Percentiles rank a stretch among this genome's conserved stretches.
These are phyloP conservation scores for Rosellinia necatrix DNA, from an alignment of 2,329 filamentous ascomycete species.

Conservation along the genomic window DNA sequence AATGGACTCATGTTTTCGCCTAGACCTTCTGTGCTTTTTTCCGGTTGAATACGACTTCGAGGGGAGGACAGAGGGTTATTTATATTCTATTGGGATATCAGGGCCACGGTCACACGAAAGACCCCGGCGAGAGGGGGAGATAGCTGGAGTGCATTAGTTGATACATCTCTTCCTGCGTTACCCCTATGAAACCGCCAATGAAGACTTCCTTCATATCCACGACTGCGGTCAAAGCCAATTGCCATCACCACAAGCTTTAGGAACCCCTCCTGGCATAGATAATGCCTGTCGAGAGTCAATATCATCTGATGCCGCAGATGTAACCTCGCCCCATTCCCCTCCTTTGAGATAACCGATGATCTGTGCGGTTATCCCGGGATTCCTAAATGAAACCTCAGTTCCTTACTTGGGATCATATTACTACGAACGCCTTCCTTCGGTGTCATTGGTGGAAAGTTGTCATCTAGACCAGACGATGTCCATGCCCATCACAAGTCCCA, in stretches of 20 bases:
- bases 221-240: constrained; percentile 22
- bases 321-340: constrained; percentile 30
- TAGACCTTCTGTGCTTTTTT: neutral
- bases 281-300: constrained; percentile 29
- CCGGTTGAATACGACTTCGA: constrained; percentile 15
- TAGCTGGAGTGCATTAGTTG: constrained; percentile 20
- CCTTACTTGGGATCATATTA: neutral
- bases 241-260: constrained; percentile 21
- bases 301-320: constrained; percentile 38
- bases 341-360: constrained; percentile 7
- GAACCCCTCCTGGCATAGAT: constrained; percentile 26
- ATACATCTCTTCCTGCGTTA: constrained; percentile 13
- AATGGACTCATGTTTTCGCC: constrained; percentile 47
- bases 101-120: constrained; percentile 30
- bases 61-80: constrained; percentile 26
- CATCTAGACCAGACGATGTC: neutral
- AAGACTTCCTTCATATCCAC: constrained; percentile 13
- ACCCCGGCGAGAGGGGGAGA: constrained; percentile 32
- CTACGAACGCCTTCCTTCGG: neutral
- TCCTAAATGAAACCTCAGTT: constrained; percentile 1
- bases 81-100: constrained; percentile 30
- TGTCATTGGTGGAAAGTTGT: constrained; percentile 5
- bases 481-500: neutral
- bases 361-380: constrained; percentile 24
- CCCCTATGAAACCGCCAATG: constrained; percentile 31